A percentile compares a stretch with the other conserved stretches of the same genome.
These are phyloP conservation scores for Fennellomyces sp. DNA, from an alignment of 371 early-diverging fungal genomes.

Conservation along the genomic window DNA sequence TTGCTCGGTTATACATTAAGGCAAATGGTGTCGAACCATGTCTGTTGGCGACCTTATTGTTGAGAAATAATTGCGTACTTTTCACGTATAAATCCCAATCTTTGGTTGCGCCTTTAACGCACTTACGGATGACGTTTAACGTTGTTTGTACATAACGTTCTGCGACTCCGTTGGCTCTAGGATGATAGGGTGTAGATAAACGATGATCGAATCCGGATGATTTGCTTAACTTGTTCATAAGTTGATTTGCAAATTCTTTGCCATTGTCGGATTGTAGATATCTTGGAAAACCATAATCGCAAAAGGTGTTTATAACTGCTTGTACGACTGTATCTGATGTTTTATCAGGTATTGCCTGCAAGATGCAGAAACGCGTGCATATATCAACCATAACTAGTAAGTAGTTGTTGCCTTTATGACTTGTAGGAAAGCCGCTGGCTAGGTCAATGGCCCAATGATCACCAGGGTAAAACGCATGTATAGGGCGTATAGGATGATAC, in stretches of 20 bases:
- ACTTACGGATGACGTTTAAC: slow-evolving; percentile 14
- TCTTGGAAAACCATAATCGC: slow-evolving; percentile 22
- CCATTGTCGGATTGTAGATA: slow-evolving; percentile 26
- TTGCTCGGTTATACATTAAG: slow-evolving; percentile 18
- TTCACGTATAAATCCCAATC: slow-evolving; percentile 24
- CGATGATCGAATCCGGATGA: slow-evolving; percentile 1
- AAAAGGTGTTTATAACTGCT: slow-evolving; percentile 15
- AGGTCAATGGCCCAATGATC: slow-evolving; percentile 30
- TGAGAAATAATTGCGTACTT: slow-evolving; percentile 3
- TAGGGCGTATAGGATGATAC: slow-evolving; percentile 22
- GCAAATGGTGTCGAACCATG: slow-evolving; percentile 1
- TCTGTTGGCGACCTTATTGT: slow-evolving; percentile 4
- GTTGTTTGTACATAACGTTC: slow-evolving; percentile 21
- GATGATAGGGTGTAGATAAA: slow-evolving; percentile 8
- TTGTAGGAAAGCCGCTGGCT: slow-evolving; percentile 22
- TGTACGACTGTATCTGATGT: slow-evolving; percentile 10
- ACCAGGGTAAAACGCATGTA: slow-evolving; percentile 20
- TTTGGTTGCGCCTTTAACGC: slow-evolving; percentile 5
- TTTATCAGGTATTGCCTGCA: slow-evolving; percentile 22
- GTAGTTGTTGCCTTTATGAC: slow-evolving; percentile 11
- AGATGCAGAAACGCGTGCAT: slow-evolving; percentile 18
- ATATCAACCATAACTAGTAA: slow-evolving; percentile 25
- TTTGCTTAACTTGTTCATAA: slow-evolving; percentile 8
- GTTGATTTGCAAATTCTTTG: slow-evolving; percentile 22
- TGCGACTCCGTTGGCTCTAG: slow-evolving; percentile 7